Evolutionary conservation across 2,329 filamentous ascomycete genomes (phyloP), one percentile per base, ranked within the genome.

Genomic region (Balansia obtecta): DNA sequence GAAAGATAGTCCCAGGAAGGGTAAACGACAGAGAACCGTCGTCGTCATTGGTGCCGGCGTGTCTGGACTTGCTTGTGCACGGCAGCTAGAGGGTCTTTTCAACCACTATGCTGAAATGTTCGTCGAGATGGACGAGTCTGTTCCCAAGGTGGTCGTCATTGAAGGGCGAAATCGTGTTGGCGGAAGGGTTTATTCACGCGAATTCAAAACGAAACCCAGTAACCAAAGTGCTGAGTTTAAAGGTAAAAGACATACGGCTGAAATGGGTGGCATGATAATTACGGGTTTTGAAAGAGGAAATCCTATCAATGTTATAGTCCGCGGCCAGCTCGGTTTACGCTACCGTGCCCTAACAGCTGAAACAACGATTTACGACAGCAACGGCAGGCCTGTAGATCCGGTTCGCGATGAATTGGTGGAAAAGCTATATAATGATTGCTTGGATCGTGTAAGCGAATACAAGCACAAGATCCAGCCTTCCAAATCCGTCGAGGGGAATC

Each of bases 181-280:
- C 40, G 93, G 93, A 40, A 82, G 93, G 57, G 88, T 98, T 18
- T 97, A 96, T 67, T 98, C 93, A 49, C 88, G 78, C 49, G 69
- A 76, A 22, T 76, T 84, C 55, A 71, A 72, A 75, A 81, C 71
- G 70, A 85, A 71, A 65, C 77, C 33, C 64, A 66, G 72, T 50
- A 62, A 72, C 61, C 67, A 69, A 56, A 58, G 80, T 62, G 68
- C 73, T 63, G 72, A 56, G 63, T 67, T 79, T 75, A 64, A 77
- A 68, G 75, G 72, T 9, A 77, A 74, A 54, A 72, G 80, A 47
- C 85, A 85, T 61, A 97, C 90, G 18, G 93, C 88, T 33, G 93
- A 98, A 65, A 94, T 96, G 83, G 93, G 93, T 30, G 93, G 91
- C 50, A 95, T 98, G 75, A 97, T 98, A 53, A 89, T 98, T 54